phyloP scores from a whole-genome alignment of 495 filamentous ascomycete genomes.

The Neurospora tetraspora region DNA sequence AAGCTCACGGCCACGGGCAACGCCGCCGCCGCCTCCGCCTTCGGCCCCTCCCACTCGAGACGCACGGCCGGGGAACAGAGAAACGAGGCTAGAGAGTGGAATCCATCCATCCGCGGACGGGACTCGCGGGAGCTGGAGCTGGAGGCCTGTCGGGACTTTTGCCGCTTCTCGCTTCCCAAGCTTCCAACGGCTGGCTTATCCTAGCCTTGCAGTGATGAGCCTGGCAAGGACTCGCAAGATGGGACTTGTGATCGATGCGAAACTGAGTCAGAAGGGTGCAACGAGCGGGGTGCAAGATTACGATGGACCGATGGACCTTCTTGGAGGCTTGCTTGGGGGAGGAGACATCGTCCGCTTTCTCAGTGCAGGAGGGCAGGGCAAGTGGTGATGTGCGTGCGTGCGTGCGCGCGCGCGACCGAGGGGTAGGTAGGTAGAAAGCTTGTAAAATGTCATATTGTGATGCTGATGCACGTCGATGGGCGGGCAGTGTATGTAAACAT shows the following conservation, averaged over 20 bases:
- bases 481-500: not conserved
- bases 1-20: not conserved
- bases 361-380: not conserved
- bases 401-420: not conserved
- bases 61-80: not conserved
- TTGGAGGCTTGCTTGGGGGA: not conserved
- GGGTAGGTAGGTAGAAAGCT: not conserved
- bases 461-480: not conserved
- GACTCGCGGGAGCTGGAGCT: not conserved
- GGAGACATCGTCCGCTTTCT: not conserved
- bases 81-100: not conserved
- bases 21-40: not conserved
- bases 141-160: not conserved
- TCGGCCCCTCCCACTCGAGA: not conserved
- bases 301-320: not conserved
- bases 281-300: not conserved
- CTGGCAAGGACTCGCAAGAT: not conserved
- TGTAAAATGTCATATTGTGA: not conserved
- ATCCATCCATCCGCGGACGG: not conserved
- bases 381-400: not conserved
- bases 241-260: not conserved
- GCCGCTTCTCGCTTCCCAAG: not conserved
- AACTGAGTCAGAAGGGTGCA: not conserved
- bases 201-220: not conserved
- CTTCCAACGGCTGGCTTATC: not conserved